These are phyloP conservation scores for Aspergillaceae sp. DNA, from an alignment of 2,329 filamentous ascomycete genomes.

Conservation along the genomic window DNA sequence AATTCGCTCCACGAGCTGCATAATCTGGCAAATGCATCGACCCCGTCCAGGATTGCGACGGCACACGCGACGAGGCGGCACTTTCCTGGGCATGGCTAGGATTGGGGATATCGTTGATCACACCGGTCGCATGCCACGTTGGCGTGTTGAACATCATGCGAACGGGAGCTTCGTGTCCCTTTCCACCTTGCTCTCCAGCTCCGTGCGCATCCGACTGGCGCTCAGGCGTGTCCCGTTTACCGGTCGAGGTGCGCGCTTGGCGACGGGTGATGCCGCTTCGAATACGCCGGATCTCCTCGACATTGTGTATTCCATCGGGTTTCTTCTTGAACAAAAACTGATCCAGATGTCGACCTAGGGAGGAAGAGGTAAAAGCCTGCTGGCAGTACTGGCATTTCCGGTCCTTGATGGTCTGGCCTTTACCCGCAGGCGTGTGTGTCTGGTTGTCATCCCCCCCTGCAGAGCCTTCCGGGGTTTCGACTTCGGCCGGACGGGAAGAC, in stretches of 20 bases:
- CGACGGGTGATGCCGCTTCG: slow-evolving; percentile 78
- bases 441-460: slow-evolving; percentile 28
- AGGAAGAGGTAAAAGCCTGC: slow-evolving; percentile 87
- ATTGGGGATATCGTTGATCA: slow-evolving; percentile 64
- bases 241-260: slow-evolving; percentile 61
- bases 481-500: slow-evolving; percentile 24
- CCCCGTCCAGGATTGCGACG: slow-evolving; percentile 23
- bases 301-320: slow-evolving; percentile 83
- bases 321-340: slow-evolving; percentile 92
- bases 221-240: slow-evolving; percentile 55
- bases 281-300: slow-evolving; percentile 77
- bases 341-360: slow-evolving; percentile 85
- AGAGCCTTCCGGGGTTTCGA: slow-evolving; percentile 33
- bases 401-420: slow-evolving; percentile 61
- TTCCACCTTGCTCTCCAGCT: slow-evolving; percentile 27
- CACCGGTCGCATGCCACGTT: slow-evolving; percentile 68
- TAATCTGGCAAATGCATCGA: slow-evolving; percentile 38
- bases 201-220: slow-evolving; percentile 29
- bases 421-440: slow-evolving; percentile 18
- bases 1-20: slow-evolving; percentile 55
- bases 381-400: slow-evolving; percentile 80
- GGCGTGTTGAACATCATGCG: slow-evolving; percentile 51
- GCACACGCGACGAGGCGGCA: slow-evolving; percentile 23
- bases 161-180: slow-evolving; percentile 28
- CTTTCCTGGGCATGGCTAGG: slow-evolving; percentile 36